Conservation (phyloP, 192 early-diverging fungal genomes). For the Phlyctochytrium planicorne region DNA sequence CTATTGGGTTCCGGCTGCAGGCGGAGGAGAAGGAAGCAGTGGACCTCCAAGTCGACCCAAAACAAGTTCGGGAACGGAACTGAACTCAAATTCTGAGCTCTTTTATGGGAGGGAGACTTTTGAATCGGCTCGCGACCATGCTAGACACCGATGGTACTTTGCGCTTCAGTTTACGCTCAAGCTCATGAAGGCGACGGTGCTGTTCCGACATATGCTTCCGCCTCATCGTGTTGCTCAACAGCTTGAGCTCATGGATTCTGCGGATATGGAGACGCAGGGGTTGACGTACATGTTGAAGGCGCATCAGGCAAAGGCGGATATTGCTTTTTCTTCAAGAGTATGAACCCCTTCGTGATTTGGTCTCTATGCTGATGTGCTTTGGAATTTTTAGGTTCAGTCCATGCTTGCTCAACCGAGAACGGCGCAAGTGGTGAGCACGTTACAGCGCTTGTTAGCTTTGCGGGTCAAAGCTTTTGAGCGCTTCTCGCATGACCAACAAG, state of each 20-base stretch:
- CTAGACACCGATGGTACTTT: neutral
- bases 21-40: neutral
- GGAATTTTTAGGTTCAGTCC: neutral
- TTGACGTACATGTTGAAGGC: neutral
- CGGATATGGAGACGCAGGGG: neutral
- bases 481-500: neutral
- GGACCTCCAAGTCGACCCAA: too few species aligned
- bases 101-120: neutral
- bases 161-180: neutral
- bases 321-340: neutral
- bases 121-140: neutral
- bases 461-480: neutral
- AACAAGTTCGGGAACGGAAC: neutral
- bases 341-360: neutral
- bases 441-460: neutral
- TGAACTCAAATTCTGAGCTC: too few species aligned
- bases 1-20: neutral
- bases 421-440: neutral
- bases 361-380: neutral
- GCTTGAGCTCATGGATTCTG: neutral
- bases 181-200: neutral
- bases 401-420: neutral
- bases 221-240: neutral
- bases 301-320: neutral
- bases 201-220: neutral